Conservation (phyloP, 192 early-diverging fungal species). For the Entomortierella chlamydospora region DNA sequence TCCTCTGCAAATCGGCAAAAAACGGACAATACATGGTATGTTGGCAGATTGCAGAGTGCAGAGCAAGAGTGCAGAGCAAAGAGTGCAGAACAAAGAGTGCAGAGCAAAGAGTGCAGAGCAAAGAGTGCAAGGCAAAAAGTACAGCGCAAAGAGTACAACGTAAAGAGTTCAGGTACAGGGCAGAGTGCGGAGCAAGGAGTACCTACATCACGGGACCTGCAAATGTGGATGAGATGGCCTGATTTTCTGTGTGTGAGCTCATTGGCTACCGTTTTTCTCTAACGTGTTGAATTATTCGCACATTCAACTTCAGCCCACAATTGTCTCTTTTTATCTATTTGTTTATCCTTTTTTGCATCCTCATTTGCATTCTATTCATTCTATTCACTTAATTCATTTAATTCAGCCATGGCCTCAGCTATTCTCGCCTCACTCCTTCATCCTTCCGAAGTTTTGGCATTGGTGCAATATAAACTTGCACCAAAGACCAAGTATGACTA, state of each 20-base stretch:
- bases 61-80: no score
- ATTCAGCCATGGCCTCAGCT: constrained; percentile 59
- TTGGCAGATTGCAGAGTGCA: no score
- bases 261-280: not conserved
- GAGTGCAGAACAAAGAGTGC: no score
- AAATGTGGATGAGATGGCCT: constrained; percentile 12
- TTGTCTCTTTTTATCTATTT: not conserved
- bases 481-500: constrained; percentile 67
- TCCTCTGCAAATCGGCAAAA: no score
- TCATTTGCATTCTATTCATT: not conserved
- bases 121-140: no score
- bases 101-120: no score
- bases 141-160: no score
- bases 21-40: no score
- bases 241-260: not conserved
- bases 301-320: not conserved
- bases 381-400: no score
- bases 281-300: not conserved
- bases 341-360: not conserved
- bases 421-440: constrained; percentile 78
- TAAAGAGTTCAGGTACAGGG: no score
- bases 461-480: constrained; percentile 73
- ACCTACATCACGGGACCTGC: not conserved
- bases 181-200: no score
- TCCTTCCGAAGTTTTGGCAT: constrained; percentile 88